Conservation (phyloP, 805 yeast species). For the Yamadazyma tumulicola region DNA sequence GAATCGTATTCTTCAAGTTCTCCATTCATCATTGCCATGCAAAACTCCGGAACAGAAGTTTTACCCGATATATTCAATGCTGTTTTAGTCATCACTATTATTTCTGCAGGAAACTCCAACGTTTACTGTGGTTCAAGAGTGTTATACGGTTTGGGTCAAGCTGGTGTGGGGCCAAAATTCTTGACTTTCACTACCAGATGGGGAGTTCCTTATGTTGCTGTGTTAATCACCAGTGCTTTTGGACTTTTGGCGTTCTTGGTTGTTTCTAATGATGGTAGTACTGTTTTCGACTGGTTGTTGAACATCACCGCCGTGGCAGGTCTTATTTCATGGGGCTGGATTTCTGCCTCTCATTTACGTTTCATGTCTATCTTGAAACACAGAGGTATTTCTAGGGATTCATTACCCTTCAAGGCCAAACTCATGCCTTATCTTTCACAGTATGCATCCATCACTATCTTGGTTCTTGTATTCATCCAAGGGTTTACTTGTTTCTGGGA, state of each 20-base stretch:
- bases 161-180: conserved; percentile 53
- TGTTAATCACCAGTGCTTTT: conserved; percentile 52
- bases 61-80: conserved; percentile 72
- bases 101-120: conserved; percentile 80
- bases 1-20: conserved; percentile 47
- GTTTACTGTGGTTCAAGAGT: conserved; percentile 70
- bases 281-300: conserved; percentile 69
- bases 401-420: conserved; percentile 71
- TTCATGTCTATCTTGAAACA: conserved; percentile 62
- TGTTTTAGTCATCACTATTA: conserved; percentile 59
- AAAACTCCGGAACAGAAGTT: conserved; percentile 62
- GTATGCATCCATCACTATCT: conserved; percentile 54
- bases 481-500: conserved; percentile 65
- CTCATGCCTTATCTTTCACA: conserved; percentile 67
- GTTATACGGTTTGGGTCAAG: conserved; percentile 60
- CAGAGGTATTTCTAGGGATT: conserved; percentile 64
- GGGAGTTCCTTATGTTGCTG: conserved; percentile 65
- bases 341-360: conserved; percentile 61
- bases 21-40: conserved; percentile 71
- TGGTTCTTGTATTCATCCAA: conserved; percentile 62
- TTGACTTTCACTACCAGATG: conserved; percentile 46
- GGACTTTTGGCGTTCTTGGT: conserved; percentile 66
- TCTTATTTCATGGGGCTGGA: conserved; percentile 68
- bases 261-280: conserved; percentile 46
- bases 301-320: conserved; percentile 79